These are phyloP conservation scores for Alloascoidea hylecoeti DNA, from an alignment of 805 yeast genomes.

Conservation along the genomic window DNA sequence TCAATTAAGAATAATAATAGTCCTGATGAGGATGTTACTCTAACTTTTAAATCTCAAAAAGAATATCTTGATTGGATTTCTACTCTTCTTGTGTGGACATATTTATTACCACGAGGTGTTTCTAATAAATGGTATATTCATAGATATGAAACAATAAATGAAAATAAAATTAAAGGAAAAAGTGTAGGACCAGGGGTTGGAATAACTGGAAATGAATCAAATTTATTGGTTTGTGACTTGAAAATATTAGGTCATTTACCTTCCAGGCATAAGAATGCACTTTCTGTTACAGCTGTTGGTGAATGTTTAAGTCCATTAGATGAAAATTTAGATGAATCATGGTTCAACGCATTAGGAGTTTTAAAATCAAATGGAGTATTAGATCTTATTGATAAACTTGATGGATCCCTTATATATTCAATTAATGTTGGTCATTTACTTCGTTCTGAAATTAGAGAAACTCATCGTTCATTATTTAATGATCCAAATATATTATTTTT, in stretches of 20 bases:
- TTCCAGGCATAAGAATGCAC: neutral
- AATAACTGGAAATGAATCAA: neutral
- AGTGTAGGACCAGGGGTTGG: neutral
- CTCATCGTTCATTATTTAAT: slow-evolving; percentile 50
- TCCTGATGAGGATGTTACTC: too few species aligned
- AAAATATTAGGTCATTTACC: neutral
- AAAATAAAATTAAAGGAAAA: too few species aligned
- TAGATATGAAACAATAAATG: too few species aligned
- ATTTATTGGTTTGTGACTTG: neutral
- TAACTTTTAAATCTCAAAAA: too few species aligned
- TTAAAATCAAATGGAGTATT: slow-evolving; percentile 48
- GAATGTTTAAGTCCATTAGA: slow-evolving; percentile 3
- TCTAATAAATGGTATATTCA: neutral
- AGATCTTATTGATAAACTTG: slow-evolving; percentile 45
- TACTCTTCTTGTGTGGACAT: neutral
- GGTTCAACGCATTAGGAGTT: slow-evolving; percentile 66
- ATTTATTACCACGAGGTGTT: neutral
- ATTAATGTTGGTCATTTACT: slow-evolving; percentile 37
- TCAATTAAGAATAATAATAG: too few species aligned
- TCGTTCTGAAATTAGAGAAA: slow-evolving; percentile 46
- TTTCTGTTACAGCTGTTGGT: neutral
- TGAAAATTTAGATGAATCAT: too few species aligned
- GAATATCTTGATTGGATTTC: neutral
- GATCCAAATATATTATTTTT: slow-evolving; percentile 43
- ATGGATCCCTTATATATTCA: slow-evolving; percentile 46